Conservation (phyloP, 2,329 filamentous ascomycete genomes). For the Bipolaris zeicola region DNA sequence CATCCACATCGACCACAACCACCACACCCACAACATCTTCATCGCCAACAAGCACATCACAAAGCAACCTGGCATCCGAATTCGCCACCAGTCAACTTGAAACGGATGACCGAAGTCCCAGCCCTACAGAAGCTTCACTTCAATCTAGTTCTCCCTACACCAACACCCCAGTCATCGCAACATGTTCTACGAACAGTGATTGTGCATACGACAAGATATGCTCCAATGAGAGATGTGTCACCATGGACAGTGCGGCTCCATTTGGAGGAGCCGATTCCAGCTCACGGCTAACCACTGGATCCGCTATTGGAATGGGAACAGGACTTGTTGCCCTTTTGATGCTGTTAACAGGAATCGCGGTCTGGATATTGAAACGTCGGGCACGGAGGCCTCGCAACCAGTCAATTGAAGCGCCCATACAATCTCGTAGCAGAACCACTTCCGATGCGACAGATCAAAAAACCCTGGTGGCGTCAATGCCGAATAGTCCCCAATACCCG, state of each 20-base stretch:
- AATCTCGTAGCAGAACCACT: conserved; percentile 17
- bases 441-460: conserved; percentile 33
- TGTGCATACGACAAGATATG: conserved; percentile 37
- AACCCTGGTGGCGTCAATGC: conserved; percentile 32
- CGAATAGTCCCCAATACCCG: conserved; percentile 31
- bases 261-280: conserved; percentile 23
- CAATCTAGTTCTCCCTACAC: conserved; percentile 1
- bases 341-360: conserved; percentile 26
- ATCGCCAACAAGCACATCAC: conserved; percentile 5
- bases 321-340: conserved; percentile 29
- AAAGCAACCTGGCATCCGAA: conserved; percentile 8
- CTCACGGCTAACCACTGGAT: conserved; percentile 24
- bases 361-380: conserved; percentile 32
- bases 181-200: conserved; percentile 29
- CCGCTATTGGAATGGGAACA: conserved; percentile 36
- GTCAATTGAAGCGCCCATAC: conserved; percentile 21
- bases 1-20: background rate
- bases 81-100: conserved; percentile 20
- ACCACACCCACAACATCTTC: conserved; percentile 5
- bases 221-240: conserved; percentile 26
- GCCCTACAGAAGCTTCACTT: background rate
- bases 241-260: conserved; percentile 24
- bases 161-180: conserved; percentile 17
- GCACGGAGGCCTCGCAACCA: conserved; percentile 17
- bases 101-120: conserved; percentile 14